phyloP scores from a whole-genome alignment of 192 early-diverging fungal genomes.

The Backusella mclennaniae region DNA sequence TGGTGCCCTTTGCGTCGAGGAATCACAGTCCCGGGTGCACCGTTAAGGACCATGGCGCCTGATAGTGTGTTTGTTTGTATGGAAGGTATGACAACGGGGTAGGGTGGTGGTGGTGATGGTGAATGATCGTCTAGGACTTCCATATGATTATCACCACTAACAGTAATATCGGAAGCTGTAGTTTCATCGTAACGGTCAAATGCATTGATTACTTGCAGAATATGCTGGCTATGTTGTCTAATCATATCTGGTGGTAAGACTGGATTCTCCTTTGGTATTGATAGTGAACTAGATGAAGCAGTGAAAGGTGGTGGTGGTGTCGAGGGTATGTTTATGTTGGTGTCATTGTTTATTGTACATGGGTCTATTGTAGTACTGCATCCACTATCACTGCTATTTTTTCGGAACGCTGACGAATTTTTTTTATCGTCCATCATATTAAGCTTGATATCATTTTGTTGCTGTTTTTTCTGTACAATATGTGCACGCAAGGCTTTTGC shows the following conservation, averaged over 20 bases:
- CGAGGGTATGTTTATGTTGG: background rate
- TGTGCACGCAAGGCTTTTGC: background rate
- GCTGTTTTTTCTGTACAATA: background rate
- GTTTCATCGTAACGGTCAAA: conserved; percentile 3
- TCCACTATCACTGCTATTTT: background rate
- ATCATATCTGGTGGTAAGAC: background rate
- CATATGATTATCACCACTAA: background rate
- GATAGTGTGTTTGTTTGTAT: conserved; percentile 15
- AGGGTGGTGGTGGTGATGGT: background rate
- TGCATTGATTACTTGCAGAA: background rate
- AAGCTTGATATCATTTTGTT: background rate
- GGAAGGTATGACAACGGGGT: conserved; percentile 7
- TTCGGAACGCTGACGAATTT: background rate
- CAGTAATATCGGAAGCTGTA: background rate
- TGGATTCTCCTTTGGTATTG: background rate
- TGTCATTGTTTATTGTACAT: background rate
- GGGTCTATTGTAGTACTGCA: background rate
- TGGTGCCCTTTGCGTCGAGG: conserved; percentile 5
- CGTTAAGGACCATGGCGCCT: background rate
- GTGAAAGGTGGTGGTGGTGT: background rate
- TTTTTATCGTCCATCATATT: background rate
- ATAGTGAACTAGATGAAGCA: background rate
- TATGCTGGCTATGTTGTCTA: background rate
- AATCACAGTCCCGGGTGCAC: background rate
- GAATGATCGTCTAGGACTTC: background rate